A percentile compares a stretch with the other conserved stretches of the same genome.
phyloP scores from a whole-genome alignment of 352 stramenopile genomes.

The Sclerospora graminicola region DNA sequence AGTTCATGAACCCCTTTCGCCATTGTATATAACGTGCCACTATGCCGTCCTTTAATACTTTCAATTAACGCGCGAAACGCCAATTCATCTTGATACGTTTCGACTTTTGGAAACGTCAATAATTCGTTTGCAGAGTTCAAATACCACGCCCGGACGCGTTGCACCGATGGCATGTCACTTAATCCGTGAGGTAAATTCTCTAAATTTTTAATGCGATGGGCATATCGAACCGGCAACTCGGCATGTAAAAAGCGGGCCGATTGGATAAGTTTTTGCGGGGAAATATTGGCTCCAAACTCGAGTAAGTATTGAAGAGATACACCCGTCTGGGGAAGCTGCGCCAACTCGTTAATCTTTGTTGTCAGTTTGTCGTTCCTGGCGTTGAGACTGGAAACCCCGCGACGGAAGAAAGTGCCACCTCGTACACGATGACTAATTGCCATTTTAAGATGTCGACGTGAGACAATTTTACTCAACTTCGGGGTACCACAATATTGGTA shows the following conservation, averaged over 20 bases:
- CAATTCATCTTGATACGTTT: constrained; percentile 84
- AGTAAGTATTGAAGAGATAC: constrained; percentile 84
- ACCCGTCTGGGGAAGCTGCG: constrained; percentile 66
- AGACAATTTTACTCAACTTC: too few relatives aligned
- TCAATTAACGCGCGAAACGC: constrained; percentile 92
- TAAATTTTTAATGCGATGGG: constrained; percentile 92
- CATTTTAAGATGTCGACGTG: too few relatives aligned
- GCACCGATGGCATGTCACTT: constrained; percentile 89
- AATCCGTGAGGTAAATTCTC: constrained; percentile 92
- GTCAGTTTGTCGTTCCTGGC: constrained; percentile 33
- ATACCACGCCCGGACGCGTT: constrained; percentile 96
- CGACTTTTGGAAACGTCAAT: constrained; percentile 70
- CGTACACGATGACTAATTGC: constrained; percentile 7
- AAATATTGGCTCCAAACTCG: constrained; percentile 79
- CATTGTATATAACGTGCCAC: constrained; percentile 98
- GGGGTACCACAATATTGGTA: too few relatives aligned
- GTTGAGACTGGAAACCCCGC: constrained; percentile 6
- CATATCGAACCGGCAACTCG: constrained; percentile 97
- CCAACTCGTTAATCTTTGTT: constrained; percentile 58
- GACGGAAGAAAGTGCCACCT: constrained; percentile 2
- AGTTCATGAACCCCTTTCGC: constrained; percentile 97
- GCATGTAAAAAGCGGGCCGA: constrained; percentile 94
- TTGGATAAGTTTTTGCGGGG: constrained; percentile 80
- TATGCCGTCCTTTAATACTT: constrained; percentile 95
- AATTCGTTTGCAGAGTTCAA: constrained; percentile 95